These are phyloP conservation scores for Ceratocystis cubensis DNA, from an alignment of 2,329 filamentous ascomycete species.

Conservation along the genomic window DNA sequence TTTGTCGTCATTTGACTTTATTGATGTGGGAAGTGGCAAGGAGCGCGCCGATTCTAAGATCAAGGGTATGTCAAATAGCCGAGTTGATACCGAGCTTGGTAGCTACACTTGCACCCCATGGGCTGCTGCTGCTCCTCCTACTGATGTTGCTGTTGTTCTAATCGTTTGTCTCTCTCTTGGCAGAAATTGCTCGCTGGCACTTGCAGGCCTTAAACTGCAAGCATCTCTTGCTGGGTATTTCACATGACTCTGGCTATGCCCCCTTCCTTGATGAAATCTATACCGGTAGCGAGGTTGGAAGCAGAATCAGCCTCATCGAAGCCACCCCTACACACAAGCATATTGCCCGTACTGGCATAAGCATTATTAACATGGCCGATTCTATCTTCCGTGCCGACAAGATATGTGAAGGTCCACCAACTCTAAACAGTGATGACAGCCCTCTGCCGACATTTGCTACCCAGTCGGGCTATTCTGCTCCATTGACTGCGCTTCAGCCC, in stretches of 20 bases:
- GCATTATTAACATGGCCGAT: conserved; percentile 35
- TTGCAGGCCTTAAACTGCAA: conserved; percentile 49
- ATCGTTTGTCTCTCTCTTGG: conserved; percentile 17
- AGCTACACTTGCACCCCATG: neutral
- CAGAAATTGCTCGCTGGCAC: conserved; percentile 44
- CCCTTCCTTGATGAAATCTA: conserved; percentile 46
- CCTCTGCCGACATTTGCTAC: neutral
- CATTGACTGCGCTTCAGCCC: neutral
- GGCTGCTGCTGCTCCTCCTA: neutral
- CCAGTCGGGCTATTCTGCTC: neutral
- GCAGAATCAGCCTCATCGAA: conserved; percentile 42
- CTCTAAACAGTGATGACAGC: neutral
- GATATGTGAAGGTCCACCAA: conserved; percentile 30
- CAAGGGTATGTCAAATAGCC: conserved; percentile 34
- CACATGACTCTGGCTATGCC: conserved; percentile 48
- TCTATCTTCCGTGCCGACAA: conserved; percentile 44
- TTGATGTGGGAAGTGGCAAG: conserved; percentile 48
- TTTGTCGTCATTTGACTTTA: conserved; percentile 48
- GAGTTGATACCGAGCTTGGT: too few species aligned
- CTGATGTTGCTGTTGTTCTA: neutral
- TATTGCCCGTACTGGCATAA: conserved; percentile 35
- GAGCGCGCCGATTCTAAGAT: conserved; percentile 49
- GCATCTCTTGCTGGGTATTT: conserved; percentile 48
- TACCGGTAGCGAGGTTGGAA: conserved; percentile 31
- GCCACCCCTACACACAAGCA: conserved; percentile 39